These are phyloP conservation scores for Penicillium sclerotiorum DNA, from an alignment of 2,329 filamentous ascomycete genomes.

Conservation along the genomic window DNA sequence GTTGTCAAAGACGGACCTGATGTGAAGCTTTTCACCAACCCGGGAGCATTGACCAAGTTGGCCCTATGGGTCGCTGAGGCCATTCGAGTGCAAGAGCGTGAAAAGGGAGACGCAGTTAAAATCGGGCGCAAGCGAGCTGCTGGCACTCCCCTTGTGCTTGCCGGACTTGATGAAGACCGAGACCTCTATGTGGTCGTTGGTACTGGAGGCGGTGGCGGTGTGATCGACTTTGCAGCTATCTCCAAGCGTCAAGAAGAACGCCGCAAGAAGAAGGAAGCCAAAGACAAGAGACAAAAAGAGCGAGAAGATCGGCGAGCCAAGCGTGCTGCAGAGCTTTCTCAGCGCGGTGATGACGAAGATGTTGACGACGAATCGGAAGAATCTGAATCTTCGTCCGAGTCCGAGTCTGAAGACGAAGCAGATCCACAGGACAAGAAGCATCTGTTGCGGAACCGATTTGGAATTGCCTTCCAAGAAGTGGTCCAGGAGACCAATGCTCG, in stretches of 20 bases:
- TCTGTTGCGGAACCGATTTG: slow-evolving; percentile 84
- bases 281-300: slow-evolving; percentile 64
- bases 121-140: slow-evolving; percentile 41
- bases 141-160: slow-evolving; percentile 85
- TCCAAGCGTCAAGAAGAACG: slow-evolving; percentile 68
- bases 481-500: slow-evolving; percentile 86
- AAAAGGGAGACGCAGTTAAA: slow-evolving; percentile 70
- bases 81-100: slow-evolving; percentile 83
- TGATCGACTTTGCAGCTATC: slow-evolving; percentile 66
- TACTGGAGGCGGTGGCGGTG: slow-evolving; percentile 81
- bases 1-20: slow-evolving; percentile 95
- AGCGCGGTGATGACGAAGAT: slow-evolving; percentile 53
- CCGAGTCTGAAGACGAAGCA: slow-evolving; percentile 58
- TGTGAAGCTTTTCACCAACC: slow-evolving; percentile 86
- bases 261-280: slow-evolving; percentile 64
- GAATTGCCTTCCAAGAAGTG: slow-evolving; percentile 93
- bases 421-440: slow-evolving; percentile 61
- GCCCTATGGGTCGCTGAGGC: slow-evolving; percentile 94
- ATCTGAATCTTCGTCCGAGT: slow-evolving; percentile 60
- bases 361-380: slow-evolving; percentile 62
- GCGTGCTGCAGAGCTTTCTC: slow-evolving; percentile 54
- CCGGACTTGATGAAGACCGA: slow-evolving; percentile 81
- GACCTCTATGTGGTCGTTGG: slow-evolving; percentile 93
- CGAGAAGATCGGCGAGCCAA: slow-evolving; percentile 65
- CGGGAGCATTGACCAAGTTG: slow-evolving; percentile 88